phyloP scores from a whole-genome alignment of 768 basidiomycete species.

The Pseudohyphozyma bogoriensis region DNA sequence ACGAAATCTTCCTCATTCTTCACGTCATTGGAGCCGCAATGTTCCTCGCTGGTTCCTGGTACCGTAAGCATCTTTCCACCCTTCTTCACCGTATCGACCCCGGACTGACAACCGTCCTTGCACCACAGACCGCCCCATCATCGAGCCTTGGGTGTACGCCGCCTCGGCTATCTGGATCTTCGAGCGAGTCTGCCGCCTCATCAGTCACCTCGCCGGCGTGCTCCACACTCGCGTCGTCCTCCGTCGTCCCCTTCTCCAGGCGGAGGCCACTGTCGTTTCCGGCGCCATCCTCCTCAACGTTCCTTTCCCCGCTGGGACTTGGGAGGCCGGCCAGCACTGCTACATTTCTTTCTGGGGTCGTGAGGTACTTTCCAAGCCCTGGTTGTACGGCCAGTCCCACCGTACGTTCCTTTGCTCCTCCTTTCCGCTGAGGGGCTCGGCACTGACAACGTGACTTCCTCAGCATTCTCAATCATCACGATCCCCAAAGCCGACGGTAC shows the following conservation, averaged over 20 bases:
- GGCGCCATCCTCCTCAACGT: slow-evolving; percentile 23
- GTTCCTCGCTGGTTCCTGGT: slow-evolving; percentile 21
- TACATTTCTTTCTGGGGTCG: slow-evolving; percentile 25
- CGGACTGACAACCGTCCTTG: not conserved
- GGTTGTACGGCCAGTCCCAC: slow-evolving; percentile 19
- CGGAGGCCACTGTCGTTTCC: slow-evolving; percentile 4
- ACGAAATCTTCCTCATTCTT: slow-evolving; percentile 21
- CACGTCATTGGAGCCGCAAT: slow-evolving; percentile 21
- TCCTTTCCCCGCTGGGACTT: slow-evolving; percentile 4
- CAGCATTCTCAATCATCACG: slow-evolving; percentile 23
- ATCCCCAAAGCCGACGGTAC: not conserved
- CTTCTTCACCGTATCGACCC: not conserved
- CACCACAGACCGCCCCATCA: slow-evolving; percentile 18
- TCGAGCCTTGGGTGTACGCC: slow-evolving; percentile 9
- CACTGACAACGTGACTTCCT: too few species aligned
- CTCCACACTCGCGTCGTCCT: slow-evolving; percentile 9
- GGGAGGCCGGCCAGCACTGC: slow-evolving; percentile 8
- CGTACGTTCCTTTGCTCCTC: too few species aligned
- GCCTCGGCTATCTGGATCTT: slow-evolving; percentile 15
- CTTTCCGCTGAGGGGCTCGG: too few species aligned
- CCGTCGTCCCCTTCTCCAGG: slow-evolving; percentile 9
- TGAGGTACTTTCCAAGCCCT: slow-evolving; percentile 13
- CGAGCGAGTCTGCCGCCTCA: slow-evolving; percentile 15
- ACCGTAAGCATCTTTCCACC: slow-evolving; percentile 7
- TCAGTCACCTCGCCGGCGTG: not conserved